Base-by-base conservation (phyloP, 2,329 filamentous ascomycete genomes). In the Exserohilum turcica region DNA sequence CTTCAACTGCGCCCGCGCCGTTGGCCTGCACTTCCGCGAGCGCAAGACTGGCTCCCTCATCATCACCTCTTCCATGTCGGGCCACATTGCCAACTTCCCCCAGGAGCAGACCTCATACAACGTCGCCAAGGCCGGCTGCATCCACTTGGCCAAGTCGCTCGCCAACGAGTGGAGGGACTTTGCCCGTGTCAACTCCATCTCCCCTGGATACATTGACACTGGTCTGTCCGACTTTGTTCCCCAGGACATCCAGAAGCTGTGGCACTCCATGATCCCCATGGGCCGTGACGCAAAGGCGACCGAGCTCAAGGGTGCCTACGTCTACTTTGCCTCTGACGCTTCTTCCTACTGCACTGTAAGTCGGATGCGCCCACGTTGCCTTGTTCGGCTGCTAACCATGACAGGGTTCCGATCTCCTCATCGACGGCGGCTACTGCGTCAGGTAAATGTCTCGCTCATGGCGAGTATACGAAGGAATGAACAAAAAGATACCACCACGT, bases 1-100 rank as follows among this genome's bases (percentile, higher is more conserved):
- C 33, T 91, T 89, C 76, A 93, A 90, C 81, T 95, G 91, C 59
- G 91, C 91, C 21, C 90, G 93, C 79, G 91, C 91, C 16, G 90
- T 91, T n/a, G 92, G 92, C 29, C 83, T 87, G 49, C 88, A 94
- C 76, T 88, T 87, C 82, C 85, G 85, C 75, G 77, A 86, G 76
- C 81, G 83, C 57, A 83, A 84, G 64, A 85, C 78, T 40, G 86
- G 86, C 43, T 84, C 80, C 56, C 82, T 88, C 71, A 79, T 89
- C 74, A 85, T 87, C 72, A 89, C 86, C 33, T 80, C 85, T n/a
- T 84, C 81, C 64, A 88, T 93, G 89, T 91, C 88, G 43, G 90
- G 89, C 61, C 85, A 86, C 77, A 86, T 93, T 60, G 90, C 92
- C 82, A 93, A 93, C 84, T 92, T 87, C 79, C 90, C 86, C 24